Percentiles rank a stretch among this genome's conserved stretches.
Evolutionary conservation across 768 basidiomycete species (phyloP).

Genomic region (Russula ochroleuca): DNA sequence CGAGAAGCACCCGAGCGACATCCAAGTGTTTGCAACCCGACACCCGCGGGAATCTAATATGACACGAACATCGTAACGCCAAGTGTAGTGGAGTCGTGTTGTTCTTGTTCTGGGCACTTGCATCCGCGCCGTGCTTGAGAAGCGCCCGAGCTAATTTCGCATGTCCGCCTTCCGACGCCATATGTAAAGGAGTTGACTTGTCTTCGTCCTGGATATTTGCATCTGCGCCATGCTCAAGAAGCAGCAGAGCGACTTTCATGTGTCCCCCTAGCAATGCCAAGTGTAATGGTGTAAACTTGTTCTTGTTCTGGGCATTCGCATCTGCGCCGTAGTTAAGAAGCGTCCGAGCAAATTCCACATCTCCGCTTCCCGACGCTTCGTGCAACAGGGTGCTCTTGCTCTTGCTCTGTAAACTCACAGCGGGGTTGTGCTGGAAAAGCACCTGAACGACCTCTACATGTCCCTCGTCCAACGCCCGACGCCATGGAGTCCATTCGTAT

Average conservation of each 20-base stretch:
- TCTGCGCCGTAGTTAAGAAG: background rate
- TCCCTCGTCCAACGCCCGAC: too few species aligned
- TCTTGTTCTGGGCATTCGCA: background rate
- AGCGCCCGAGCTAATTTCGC: background rate
- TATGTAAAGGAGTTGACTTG: background rate
- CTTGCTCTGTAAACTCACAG: too few species aligned
- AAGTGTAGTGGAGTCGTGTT: background rate
- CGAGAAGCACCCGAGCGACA: background rate
- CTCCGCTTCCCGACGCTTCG: background rate
- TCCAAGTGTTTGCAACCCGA: background rate
- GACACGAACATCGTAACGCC: too few species aligned
- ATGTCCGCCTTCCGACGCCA: background rate
- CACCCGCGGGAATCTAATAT: too few species aligned
- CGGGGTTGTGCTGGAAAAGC: too few species aligned
- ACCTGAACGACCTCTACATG: too few species aligned
- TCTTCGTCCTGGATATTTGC: background rate
- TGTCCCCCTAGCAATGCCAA: background rate
- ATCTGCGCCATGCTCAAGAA: background rate
- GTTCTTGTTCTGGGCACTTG: background rate
- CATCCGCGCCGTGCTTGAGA: background rate
- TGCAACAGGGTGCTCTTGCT: background rate
- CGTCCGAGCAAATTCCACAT: background rate
- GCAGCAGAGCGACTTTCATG: background rate
- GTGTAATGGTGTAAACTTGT: background rate
- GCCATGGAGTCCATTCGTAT: background rate